phyloP scores from a whole-genome alignment of 768 basidiomycete genomes.

The Tylopilus rubrobrunneus region DNA sequence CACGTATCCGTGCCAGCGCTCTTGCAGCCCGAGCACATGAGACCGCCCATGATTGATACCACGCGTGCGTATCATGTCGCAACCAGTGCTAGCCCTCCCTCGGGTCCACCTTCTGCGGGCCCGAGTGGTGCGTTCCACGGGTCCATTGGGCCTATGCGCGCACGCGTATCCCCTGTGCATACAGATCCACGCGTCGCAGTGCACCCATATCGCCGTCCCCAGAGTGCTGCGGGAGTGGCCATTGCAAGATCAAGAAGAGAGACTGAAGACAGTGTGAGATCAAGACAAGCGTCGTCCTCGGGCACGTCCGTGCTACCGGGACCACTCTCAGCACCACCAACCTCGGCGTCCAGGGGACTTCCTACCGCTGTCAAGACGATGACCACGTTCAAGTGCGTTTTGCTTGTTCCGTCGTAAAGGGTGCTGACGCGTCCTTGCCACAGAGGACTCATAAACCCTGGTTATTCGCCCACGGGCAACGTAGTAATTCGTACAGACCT shows the following conservation, averaged over 20 bases:
- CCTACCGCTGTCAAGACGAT: conserved; percentile 6
- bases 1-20: conserved; percentile 19
- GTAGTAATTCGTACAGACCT: conserved; percentile 59
- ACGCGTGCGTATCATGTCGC: conserved; percentile 23
- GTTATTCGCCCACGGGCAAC: conserved; percentile 20
- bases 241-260: conserved; percentile 28
- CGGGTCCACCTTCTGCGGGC: conserved; percentile 30
- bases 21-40: conserved; percentile 28
- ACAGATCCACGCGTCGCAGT: conserved; percentile 12
- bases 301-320: conserved; percentile 10
- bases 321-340: conserved; percentile 2
- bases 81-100: conserved; percentile 29
- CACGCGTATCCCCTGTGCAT: conserved; percentile 26
- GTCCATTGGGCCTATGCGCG: conserved; percentile 23
- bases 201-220: conserved; percentile 31
- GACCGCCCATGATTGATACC: conserved; percentile 34
- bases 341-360: conserved; percentile 1
- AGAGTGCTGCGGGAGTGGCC: conserved; percentile 24
- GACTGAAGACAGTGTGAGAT: conserved; percentile 31
- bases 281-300: conserved; percentile 17
- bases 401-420: neutral
- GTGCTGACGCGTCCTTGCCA: conserved; percentile 11
- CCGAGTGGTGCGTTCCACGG: conserved; percentile 14
- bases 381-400: conserved; percentile 22
- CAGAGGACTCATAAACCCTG: conserved; percentile 26